Evolutionary conservation across 1,284 basidiomycete genomes (phyloP).

Genomic region (Pterulicium gracile): DNA sequence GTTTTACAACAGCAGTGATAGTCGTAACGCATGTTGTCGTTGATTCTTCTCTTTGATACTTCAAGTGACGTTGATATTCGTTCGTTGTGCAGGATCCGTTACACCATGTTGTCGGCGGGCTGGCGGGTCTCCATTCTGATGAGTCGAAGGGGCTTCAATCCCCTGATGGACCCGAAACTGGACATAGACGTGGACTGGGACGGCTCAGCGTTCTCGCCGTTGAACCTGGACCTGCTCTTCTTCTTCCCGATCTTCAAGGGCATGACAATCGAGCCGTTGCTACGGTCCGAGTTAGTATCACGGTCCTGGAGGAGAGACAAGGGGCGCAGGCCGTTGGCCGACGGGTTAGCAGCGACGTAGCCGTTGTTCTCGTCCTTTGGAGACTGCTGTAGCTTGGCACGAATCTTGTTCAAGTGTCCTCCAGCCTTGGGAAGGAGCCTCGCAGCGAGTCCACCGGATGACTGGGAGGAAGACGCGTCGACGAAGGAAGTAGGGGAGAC

Average conservation of each 20-base stretch:
- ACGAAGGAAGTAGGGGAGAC: conserved; percentile 18
- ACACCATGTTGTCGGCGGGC: too few relatives aligned
- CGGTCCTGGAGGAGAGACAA: conserved; percentile 55
- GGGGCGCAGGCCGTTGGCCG: conserved; percentile 37
- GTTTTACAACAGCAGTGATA: too few relatives aligned
- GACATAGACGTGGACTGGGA: conserved; percentile 12
- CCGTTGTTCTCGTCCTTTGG: conserved; percentile 28
- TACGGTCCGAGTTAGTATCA: conserved; percentile 24
- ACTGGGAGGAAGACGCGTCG: conserved; percentile 8
- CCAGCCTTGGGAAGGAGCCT: conserved; percentile 37
- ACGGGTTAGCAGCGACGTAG: conserved; percentile 17
- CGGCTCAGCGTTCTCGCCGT: conserved; percentile 33
- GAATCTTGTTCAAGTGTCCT: conserved; percentile 17
- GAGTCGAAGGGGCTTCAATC: conserved; percentile 45
- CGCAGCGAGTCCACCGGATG: conserved; percentile 17
- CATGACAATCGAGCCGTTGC: conserved; percentile 9
- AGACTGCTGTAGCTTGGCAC: conserved; percentile 8
- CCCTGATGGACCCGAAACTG: conserved; percentile 14
- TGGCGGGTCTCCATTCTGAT: conserved; percentile 49
- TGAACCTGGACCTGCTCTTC: conserved; percentile 29
- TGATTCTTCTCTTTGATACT: too few relatives aligned
- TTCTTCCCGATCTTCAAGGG: conserved; percentile 34
- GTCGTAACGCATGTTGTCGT: too few relatives aligned
- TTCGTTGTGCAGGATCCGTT: too few relatives aligned
- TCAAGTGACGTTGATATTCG: too few relatives aligned